These are phyloP conservation scores for Neurospora sp. DNA, from an alignment of 495 filamentous ascomycete genomes.

Conservation along the genomic window DNA sequence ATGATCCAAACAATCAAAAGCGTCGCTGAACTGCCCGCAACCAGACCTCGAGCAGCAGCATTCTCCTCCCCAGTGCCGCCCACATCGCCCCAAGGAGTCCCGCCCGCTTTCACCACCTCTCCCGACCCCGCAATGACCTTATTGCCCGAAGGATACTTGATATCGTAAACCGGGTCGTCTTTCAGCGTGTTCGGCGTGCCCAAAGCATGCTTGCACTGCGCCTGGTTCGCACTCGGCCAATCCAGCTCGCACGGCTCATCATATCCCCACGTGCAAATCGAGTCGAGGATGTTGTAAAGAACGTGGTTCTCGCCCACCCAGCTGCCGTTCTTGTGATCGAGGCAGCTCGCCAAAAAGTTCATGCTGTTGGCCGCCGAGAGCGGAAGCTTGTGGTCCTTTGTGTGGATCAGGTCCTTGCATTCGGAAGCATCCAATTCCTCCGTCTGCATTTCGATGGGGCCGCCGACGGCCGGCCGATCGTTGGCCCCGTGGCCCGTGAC, in stretches of 20 bases:
- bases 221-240: slow-evolving; percentile 37
- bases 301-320: slow-evolving; percentile 35
- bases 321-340: slow-evolving; percentile 22
- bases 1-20: background rate
- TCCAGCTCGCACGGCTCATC: slow-evolving; percentile 36
- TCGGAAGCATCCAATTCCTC: slow-evolving; percentile 24
- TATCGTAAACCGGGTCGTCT: slow-evolving; percentile 34
- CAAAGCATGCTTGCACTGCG: slow-evolving; percentile 27
- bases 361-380: slow-evolving; percentile 42
- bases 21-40: background rate
- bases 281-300: slow-evolving; percentile 36
- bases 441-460: slow-evolving; percentile 32
- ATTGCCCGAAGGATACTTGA: slow-evolving; percentile 33
- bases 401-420: slow-evolving; percentile 32
- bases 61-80: background rate
- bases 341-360: slow-evolving; percentile 37
- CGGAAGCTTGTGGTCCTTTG: slow-evolving; percentile 32
- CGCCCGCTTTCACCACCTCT: slow-evolving; percentile 19
- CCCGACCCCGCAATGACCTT: slow-evolving; percentile 28
- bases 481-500: slow-evolving; percentile 34
- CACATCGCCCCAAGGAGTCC: background rate
- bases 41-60: background rate
- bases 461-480: slow-evolving; percentile 32
- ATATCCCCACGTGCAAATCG: slow-evolving; percentile 33
- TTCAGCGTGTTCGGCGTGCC: slow-evolving; percentile 27